A percentile compares a stretch with the other conserved stretches of the same genome.
Conservation (phyloP, 2,329 filamentous ascomycete species). For the Sarocladium brachiariae region DNA sequence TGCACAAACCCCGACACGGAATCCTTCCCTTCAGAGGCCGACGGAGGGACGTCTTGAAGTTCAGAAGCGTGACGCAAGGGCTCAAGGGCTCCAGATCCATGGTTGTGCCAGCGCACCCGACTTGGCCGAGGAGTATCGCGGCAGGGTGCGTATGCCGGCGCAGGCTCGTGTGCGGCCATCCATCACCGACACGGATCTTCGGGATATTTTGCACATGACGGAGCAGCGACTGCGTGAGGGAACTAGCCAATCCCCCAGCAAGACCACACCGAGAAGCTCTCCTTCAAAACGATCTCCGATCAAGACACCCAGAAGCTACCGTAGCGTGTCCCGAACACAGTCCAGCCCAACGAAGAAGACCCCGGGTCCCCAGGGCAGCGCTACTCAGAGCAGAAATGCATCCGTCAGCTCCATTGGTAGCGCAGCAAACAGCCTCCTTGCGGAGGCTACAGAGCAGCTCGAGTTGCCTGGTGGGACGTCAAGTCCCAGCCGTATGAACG, state of each 20-base stretch:
- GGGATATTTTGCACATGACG: conserved; percentile 45
- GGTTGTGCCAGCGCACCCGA: background rate
- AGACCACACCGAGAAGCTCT: background rate
- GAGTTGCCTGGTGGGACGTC: conserved; percentile 30
- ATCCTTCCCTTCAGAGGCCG: background rate
- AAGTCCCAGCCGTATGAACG: conserved; percentile 36
- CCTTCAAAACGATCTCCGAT: conserved; percentile 18
- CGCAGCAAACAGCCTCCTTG: conserved; percentile 34
- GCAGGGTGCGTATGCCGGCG: conserved; percentile 11
- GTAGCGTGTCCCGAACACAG: conserved; percentile 12
- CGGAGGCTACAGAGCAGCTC: conserved; percentile 27
- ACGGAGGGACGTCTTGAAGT: conserved; percentile 3
- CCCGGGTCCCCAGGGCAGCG: conserved; percentile 10
- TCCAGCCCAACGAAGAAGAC: conserved; percentile 24
- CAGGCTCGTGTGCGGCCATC: conserved; percentile 18
- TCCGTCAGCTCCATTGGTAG: conserved; percentile 28
- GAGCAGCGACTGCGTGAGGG: conserved; percentile 42
- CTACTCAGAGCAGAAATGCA: conserved; percentile 16
- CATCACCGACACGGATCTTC: conserved; percentile 36
- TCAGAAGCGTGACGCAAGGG: conserved; percentile 2
- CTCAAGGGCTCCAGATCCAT: background rate
- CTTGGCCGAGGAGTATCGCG: conserved; percentile 10
- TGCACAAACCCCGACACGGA: background rate
- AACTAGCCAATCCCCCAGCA: conserved; percentile 13
- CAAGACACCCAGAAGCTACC: conserved; percentile 20